A percentile compares a stretch with the other conserved stretches of the same genome.
These are phyloP conservation scores for Mycena floridula DNA, from an alignment of 768 basidiomycete species.

Conservation along the genomic window DNA sequence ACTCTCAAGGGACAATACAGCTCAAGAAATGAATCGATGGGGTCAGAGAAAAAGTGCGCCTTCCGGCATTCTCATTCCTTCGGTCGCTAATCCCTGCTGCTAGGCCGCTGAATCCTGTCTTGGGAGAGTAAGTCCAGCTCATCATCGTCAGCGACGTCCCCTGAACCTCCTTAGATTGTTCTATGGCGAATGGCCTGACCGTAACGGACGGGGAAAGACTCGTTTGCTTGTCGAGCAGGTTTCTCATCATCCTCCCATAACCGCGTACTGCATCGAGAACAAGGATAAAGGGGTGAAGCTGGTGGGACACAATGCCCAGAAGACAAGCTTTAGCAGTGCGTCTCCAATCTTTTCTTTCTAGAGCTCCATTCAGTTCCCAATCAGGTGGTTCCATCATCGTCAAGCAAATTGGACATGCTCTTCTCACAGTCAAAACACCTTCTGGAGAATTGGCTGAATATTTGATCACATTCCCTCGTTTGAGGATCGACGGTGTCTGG, in stretches of 20 bases:
- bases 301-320: constrained; percentile 89
- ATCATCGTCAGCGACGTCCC: not conserved
- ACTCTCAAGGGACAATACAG: constrained; percentile 96
- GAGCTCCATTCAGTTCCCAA: constrained; percentile 2
- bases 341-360: constrained; percentile 3
- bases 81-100: not conserved
- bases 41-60: constrained; percentile 92
- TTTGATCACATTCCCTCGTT: constrained; percentile 85
- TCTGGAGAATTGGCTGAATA: constrained; percentile 49
- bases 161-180: constrained; percentile 49
- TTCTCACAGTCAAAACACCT: constrained; percentile 62
- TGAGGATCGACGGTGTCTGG: constrained; percentile 94
- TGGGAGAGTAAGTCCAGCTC: constrained; percentile 65
- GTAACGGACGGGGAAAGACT: constrained; percentile 70
- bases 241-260: constrained; percentile 90
- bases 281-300: constrained; percentile 66
- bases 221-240: constrained; percentile 89
- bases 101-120: constrained; percentile 92
- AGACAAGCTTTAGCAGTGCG: constrained; percentile 84
- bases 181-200: constrained; percentile 84
- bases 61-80: not conserved
- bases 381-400: constrained; percentile 73
- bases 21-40: constrained; percentile 90
- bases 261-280: constrained; percentile 86
- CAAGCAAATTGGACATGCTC: constrained; percentile 92